Conservation (phyloP, 306 rosid species). For the Quercus berberidifolia region DNA sequence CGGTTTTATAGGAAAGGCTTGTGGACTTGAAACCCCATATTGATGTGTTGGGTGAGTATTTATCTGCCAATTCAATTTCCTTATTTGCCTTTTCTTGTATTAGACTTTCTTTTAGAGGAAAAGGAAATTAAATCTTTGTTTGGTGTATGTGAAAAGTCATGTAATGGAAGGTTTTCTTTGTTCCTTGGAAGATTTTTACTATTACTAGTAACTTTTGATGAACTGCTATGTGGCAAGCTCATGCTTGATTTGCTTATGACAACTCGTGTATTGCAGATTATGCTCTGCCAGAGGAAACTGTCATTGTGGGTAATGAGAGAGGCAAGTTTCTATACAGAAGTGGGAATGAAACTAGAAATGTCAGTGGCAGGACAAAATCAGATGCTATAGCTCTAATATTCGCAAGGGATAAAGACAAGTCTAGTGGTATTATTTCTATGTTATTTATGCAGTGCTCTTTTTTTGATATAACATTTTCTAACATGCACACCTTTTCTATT, state of each 20-base stretch:
- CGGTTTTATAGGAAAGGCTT: constrained; percentile 34
- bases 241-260: neutral
- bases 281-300: constrained; percentile 67
- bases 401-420: constrained; percentile 55
- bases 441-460: constrained; percentile 8
- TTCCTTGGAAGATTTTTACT: neutral
- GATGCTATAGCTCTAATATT: constrained; percentile 76
- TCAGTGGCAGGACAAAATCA: constrained; percentile 27
- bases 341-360: constrained; percentile 9
- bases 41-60: constrained; percentile 40
- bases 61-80: neutral
- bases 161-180: neutral
- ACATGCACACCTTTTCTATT: neutral
- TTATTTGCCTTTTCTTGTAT: neutral
- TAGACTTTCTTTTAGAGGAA: neutral
- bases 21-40: constrained; percentile 37
- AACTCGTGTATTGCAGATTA: constrained; percentile 47
- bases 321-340: constrained; percentile 46
- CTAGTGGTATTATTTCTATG: constrained; percentile 40
- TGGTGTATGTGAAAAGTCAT: neutral
- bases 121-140: neutral
- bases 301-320: constrained; percentile 74
- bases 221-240: neutral
- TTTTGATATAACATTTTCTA: neutral
- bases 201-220: neutral